These are phyloP conservation scores for Digitaria exilis DNA, from an alignment of 202 grass and related monocot species.

Conservation along the genomic window DNA sequence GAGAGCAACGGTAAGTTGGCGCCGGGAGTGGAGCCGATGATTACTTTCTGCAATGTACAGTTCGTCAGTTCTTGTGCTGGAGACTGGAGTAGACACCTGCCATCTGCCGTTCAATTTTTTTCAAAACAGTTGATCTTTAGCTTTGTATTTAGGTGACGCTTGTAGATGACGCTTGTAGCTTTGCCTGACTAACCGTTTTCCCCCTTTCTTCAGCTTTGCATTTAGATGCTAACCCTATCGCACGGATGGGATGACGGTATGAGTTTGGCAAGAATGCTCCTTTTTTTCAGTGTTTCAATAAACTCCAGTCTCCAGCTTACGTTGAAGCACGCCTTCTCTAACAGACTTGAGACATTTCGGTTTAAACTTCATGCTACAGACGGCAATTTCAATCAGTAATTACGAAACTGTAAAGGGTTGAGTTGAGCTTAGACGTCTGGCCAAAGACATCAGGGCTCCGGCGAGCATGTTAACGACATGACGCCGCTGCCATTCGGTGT, in stretches of 20 bases:
- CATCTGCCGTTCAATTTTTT: not conserved
- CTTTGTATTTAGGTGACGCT: too few relatives aligned
- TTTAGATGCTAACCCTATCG: too few relatives aligned
- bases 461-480: not conserved
- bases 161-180: not conserved
- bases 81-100: not conserved
- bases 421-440: not conserved
- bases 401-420: too few relatives aligned
- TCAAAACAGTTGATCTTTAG: too few relatives aligned
- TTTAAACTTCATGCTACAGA: not conserved
- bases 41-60: too few relatives aligned
- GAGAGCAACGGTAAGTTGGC: slow-evolving; percentile 44
- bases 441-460: not conserved
- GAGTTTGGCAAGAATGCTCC: too few relatives aligned
- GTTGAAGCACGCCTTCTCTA: not conserved
- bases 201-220: too few relatives aligned
- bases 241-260: too few relatives aligned
- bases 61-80: not conserved
- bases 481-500: not conserved
- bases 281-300: not conserved
- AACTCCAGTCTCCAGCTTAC: not conserved
- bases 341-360: not conserved
- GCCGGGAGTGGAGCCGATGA: slow-evolving; percentile 24
- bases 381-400: not conserved
- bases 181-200: not conserved